Conservation (phyloP, 139 green algal species). For the Ulvella scutata region DNA sequence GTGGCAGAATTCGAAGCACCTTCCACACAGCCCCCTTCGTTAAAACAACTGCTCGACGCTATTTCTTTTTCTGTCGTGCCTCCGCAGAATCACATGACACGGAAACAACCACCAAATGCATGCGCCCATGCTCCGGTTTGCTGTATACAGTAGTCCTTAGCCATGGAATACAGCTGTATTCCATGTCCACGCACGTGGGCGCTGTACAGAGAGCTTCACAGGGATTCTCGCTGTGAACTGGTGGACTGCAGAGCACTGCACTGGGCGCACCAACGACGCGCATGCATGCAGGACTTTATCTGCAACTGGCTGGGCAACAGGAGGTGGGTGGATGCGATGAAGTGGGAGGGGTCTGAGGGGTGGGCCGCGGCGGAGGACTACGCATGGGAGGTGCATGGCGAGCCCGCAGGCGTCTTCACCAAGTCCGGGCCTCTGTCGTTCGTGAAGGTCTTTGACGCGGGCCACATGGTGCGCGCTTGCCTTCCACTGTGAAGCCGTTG, state of each 20-base stretch:
- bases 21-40: too few relatives aligned
- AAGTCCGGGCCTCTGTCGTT: slow-evolving; percentile 45
- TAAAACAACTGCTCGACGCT: too few relatives aligned
- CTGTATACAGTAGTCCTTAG: too few relatives aligned
- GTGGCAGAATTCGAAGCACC: too few relatives aligned
- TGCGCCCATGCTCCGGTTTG: too few relatives aligned
- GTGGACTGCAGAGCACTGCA: background rate
- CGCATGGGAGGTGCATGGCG: slow-evolving; percentile 34
- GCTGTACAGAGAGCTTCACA: background rate
- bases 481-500: background rate
- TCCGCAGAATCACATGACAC: too few relatives aligned
- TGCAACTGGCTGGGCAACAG: slow-evolving; percentile 46
- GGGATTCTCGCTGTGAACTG: background rate
- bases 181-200: background rate
- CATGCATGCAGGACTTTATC: slow-evolving; percentile 15
- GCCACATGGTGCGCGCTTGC: slow-evolving; percentile 33
- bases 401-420: slow-evolving; percentile 33
- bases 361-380: slow-evolving; percentile 24
- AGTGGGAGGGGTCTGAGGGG: slow-evolving; percentile 24
- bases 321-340: slow-evolving; percentile 48
- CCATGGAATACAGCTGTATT: background rate
- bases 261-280: background rate
- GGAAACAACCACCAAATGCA: too few relatives aligned
- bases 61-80: too few relatives aligned
- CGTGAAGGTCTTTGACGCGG: slow-evolving; percentile 37